Conservation (phyloP, 495 filamentous ascomycete genomes). For the Xylaria venustula region DNA sequence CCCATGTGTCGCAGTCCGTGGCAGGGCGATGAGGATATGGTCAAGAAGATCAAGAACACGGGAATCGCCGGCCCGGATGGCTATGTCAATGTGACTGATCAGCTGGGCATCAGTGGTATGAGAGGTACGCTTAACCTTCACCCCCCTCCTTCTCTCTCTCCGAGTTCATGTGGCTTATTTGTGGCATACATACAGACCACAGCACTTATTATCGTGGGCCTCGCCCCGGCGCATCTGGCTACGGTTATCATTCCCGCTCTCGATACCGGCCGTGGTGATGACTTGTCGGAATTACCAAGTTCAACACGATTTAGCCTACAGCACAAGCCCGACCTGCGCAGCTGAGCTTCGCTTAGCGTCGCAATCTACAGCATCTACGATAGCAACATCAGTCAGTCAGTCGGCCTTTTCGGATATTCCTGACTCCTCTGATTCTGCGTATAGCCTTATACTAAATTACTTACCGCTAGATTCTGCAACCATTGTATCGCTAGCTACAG, state of each 20-base stretch:
- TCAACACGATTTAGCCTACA: too few relatives aligned
- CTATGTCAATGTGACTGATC: conserved; percentile 64
- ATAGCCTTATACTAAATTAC: too few relatives aligned
- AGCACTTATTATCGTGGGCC: conserved; percentile 8
- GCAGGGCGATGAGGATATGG: conserved; percentile 51
- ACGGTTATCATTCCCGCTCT: neutral
- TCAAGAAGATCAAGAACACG: conserved; percentile 43
- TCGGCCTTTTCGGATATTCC: too few relatives aligned
- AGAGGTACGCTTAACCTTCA: conserved; percentile 41
- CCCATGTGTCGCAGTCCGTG: conserved; percentile 62
- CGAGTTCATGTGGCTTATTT: too few relatives aligned
- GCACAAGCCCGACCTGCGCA: too few relatives aligned
- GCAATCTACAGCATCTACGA: too few relatives aligned
- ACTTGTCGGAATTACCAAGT: neutral
- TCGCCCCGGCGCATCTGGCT: neutral
- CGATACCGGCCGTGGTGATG: neutral
- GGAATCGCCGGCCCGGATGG: conserved; percentile 52
- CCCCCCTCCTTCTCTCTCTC: neutral
- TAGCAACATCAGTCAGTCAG: too few relatives aligned
- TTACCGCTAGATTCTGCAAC: too few relatives aligned
- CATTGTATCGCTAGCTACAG: too few relatives aligned
- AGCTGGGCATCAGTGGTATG: conserved; percentile 57
- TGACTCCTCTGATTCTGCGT: too few relatives aligned
- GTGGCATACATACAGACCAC: neutral
- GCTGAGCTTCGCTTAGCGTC: too few relatives aligned